These are phyloP conservation scores for Capsicum chinense DNA, from an alignment of 257 asterid genomes.

Conservation along the genomic window DNA sequence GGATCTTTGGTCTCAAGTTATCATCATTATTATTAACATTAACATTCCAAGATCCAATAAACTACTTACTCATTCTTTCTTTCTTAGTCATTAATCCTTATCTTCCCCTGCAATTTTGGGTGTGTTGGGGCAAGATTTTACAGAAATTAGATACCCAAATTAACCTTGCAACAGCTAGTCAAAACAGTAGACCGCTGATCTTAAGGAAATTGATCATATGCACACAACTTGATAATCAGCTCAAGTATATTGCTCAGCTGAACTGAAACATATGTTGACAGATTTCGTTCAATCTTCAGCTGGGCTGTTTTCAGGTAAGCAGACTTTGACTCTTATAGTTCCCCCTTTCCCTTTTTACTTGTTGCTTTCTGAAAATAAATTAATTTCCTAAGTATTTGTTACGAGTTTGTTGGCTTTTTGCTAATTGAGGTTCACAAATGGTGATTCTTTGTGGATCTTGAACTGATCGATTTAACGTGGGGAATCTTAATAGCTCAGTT, in stretches of 20 bases:
- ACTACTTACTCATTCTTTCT: constrained; percentile 30
- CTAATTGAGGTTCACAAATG: neutral
- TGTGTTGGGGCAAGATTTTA: neutral
- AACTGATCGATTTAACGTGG: neutral
- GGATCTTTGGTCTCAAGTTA: constrained; percentile 30
- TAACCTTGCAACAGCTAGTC: neutral
- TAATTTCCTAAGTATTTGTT: neutral
- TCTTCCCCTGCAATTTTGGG: constrained; percentile 21
- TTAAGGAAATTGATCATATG: constrained; percentile 26
- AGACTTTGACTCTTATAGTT: neutral
- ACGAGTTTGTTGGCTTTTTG: neutral
- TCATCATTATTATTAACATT: constrained; percentile 11
- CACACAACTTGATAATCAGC: neutral
- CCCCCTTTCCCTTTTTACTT: neutral
- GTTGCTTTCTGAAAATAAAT: neutral
- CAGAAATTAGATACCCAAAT: constrained; percentile 5
- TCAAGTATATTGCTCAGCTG: neutral
- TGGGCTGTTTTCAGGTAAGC: constrained; percentile 51
- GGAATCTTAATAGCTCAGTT: no score
- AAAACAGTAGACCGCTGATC: constrained; percentile 21
- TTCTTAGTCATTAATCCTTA: constrained; percentile 15
- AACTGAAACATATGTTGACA: constrained; percentile 49
- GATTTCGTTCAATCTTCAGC: constrained; percentile 37
- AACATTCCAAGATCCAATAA: constrained; percentile 43
- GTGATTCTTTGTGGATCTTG: constrained; percentile 29